phyloP scores from a whole-genome alignment of 1,139 yeast species.

The Arxiozyma slooffiae region DNA sequence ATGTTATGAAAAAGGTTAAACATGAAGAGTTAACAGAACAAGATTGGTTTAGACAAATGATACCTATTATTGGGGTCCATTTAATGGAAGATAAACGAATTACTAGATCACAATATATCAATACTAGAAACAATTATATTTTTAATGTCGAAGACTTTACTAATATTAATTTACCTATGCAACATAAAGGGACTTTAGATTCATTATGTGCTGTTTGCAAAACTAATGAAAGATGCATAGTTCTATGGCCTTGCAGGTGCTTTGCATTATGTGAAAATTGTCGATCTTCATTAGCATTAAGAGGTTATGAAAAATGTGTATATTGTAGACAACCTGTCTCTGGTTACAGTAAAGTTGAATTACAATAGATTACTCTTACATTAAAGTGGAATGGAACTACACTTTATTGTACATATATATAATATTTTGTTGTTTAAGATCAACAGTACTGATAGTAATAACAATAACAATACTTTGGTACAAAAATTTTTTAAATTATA shows the following conservation, averaged over 20 bases:
- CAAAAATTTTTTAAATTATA: not conserved
- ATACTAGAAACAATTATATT: constrained; percentile 37
- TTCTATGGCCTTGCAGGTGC: constrained; percentile 91
- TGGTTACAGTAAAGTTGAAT: constrained; percentile 39
- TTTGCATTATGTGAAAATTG: constrained; percentile 83
- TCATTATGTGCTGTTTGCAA: constrained; percentile 72
- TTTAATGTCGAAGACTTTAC: constrained; percentile 25
- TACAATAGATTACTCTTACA: constrained; percentile 7
- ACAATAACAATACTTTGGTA: not conserved
- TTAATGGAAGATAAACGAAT: constrained; percentile 3
- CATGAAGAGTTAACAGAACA: not conserved
- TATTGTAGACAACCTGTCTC: constrained; percentile 75
- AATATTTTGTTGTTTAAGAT: not conserved
- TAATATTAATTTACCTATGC: not conserved
- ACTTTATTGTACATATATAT: not conserved
- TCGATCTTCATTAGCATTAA: constrained; percentile 59
- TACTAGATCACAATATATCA: constrained; percentile 17
- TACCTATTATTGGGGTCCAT: constrained; percentile 1
- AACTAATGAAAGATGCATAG: constrained; percentile 59
- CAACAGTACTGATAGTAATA: no score
- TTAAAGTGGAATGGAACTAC: not conserved
- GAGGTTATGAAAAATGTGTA: constrained; percentile 74
- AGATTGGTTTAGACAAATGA: not conserved
- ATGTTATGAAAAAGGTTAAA: not conserved
- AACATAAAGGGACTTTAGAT: constrained; percentile 17